Percentiles rank a stretch among this genome's conserved stretches.
Conservation (phyloP, 2,329 filamentous ascomycete species). For the Arachnopeziza araneosa region DNA sequence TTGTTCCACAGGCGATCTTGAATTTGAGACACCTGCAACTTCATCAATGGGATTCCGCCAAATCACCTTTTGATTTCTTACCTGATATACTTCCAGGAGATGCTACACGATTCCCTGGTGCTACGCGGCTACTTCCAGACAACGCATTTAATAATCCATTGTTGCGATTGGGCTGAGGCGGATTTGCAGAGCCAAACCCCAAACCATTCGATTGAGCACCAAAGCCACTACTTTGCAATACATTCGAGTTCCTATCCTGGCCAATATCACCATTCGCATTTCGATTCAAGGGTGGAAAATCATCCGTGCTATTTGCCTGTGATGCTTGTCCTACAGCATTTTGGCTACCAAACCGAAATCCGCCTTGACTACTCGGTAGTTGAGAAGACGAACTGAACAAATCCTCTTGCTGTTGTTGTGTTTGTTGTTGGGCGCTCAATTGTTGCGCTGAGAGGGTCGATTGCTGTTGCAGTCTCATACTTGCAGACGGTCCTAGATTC, state of each 20-base stretch:
- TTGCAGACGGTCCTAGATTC: conserved; percentile 25
- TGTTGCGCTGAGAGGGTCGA: conserved; percentile 23
- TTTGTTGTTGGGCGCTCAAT: conserved; percentile 26
- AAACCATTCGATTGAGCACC: conserved; percentile 40
- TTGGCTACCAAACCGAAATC: conserved; percentile 30
- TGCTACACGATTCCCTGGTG: conserved; percentile 35
- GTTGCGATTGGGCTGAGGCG: conserved; percentile 41
- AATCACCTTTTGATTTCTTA: conserved; percentile 10
- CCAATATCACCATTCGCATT: conserved; percentile 52
- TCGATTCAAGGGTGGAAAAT: conserved; percentile 57
- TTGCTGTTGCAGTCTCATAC: conserved; percentile 29
- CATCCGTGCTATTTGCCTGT: conserved; percentile 44
- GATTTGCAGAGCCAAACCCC: conserved; percentile 29
- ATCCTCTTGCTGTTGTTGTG: conserved; percentile 32
- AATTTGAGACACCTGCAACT: conserved; percentile 20
- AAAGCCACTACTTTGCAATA: conserved; percentile 53
- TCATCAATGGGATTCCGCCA: conserved; percentile 6
- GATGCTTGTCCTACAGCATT: conserved; percentile 30
- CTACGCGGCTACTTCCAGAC: conserved; percentile 50
- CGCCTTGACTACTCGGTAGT: conserved; percentile 26
- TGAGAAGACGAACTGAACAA: conserved; percentile 30
- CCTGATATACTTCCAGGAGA: conserved; percentile 27
- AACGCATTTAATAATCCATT: conserved; percentile 60
- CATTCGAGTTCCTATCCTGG: conserved; percentile 45
- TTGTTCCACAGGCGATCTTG: conserved; percentile 25